Evolutionary conservation across 2,329 filamentous ascomycete genomes (phyloP).

Genomic region (Aspergillus aculeatus): DNA sequence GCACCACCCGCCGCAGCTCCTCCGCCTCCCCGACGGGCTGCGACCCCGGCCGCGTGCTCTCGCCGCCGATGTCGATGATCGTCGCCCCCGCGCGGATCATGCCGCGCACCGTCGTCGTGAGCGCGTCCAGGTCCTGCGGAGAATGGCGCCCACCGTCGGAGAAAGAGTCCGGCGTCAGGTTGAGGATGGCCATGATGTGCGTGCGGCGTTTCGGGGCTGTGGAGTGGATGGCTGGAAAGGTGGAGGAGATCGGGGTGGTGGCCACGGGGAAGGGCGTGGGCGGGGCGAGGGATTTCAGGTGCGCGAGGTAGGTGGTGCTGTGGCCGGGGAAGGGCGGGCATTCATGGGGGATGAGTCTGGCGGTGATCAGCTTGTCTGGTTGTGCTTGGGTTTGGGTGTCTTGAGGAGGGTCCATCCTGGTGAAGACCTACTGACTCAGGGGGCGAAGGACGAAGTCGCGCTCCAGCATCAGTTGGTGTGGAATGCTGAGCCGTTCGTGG

Average conservation of each 20-base stretch:
- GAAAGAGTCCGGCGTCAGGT: slow-evolving; percentile 94
- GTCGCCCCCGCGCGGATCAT: slow-evolving; percentile 71
- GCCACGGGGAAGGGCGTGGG: slow-evolving; percentile 38
- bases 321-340: slow-evolving; percentile 31
- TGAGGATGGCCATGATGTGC: slow-evolving; percentile 88
- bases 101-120: slow-evolving; percentile 58
- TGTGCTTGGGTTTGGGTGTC: neutral
- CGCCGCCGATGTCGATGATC: slow-evolving; percentile 89
- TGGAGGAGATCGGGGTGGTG: slow-evolving; percentile 39
- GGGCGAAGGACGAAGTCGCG: slow-evolving; percentile 91
- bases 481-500: slow-evolving; percentile 74
- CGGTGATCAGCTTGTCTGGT: slow-evolving; percentile 11
- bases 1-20: slow-evolving; percentile 75
- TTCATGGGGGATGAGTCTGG: slow-evolving; percentile 45
- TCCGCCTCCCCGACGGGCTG: slow-evolving; percentile 67
- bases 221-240: slow-evolving; percentile 57
- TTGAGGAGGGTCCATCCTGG: neutral
- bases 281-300: slow-evolving; percentile 36
- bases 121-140: slow-evolving; percentile 45
- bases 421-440: slow-evolving; percentile 54
- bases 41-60: slow-evolving; percentile 81
- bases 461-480: slow-evolving; percentile 81
- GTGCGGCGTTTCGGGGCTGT: slow-evolving; percentile 60
- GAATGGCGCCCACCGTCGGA: slow-evolving; percentile 77
- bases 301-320: slow-evolving; percentile 32